These are phyloP conservation scores for Brachypodium distachyon DNA, from an alignment of 202 grass and related monocot genomes.

Conservation along the genomic window DNA sequence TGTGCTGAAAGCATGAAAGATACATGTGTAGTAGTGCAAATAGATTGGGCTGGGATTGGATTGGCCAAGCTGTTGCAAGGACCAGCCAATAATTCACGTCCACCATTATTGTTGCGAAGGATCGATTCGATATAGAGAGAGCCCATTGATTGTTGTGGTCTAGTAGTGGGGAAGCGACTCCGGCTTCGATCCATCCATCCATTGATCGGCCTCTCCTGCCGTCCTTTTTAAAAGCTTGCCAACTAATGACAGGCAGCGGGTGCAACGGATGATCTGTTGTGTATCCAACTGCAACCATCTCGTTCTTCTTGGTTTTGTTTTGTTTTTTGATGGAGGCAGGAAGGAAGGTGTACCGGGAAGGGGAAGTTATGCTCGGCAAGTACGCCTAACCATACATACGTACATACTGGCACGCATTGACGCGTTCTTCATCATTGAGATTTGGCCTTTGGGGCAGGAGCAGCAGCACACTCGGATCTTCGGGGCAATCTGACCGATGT, in stretches of 20 bases:
- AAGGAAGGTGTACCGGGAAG: neutral
- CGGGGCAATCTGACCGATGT: neutral
- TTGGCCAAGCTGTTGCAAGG: neutral
- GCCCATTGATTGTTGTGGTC: constrained; percentile 15
- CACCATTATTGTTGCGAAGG: neutral
- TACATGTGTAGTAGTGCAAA: neutral
- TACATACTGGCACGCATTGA: neutral
- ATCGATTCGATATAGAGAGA: neutral
- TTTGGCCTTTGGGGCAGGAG: neutral
- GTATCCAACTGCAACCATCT: constrained; percentile 1
- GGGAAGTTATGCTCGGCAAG: constrained; percentile 22
- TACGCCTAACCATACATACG: constrained; percentile 5
- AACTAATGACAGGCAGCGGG: constrained; percentile 27
- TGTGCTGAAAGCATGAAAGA: neutral
- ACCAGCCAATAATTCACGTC: constrained; percentile 31
- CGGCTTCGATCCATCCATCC: too few species aligned
- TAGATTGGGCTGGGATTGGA: neutral
- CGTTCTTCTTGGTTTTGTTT: neutral
- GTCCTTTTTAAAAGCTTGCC: constrained; percentile 15
- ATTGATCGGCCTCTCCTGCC: neutral
- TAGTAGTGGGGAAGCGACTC: constrained; percentile 21
- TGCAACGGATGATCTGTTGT: constrained; percentile 1
- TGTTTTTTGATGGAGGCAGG: neutral
- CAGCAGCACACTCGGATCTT: neutral
- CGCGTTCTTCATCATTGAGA: neutral